Base-by-base conservation (phyloP, 75 land plant species). In the Cunninghamia lanceolata region DNA sequence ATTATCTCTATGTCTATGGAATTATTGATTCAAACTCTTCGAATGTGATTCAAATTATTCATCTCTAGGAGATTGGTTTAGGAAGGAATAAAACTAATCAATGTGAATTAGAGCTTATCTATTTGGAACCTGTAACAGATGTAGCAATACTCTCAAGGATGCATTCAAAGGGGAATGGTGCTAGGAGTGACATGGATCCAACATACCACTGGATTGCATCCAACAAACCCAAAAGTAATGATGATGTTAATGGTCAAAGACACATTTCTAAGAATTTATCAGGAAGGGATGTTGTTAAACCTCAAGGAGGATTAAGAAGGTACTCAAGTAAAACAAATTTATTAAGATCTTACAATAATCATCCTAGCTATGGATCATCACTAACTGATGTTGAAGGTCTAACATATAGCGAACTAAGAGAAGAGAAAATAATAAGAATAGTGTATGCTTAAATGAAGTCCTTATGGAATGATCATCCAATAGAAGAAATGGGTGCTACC, bases 381-480 rank as follows among this genome's bases (percentile, higher is more conserved):
- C 63, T 92, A 86, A 94, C 95, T 83, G 95, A 94, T 88, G 93
- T 92, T 87, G 95, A 94, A 54, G 86, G 86, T 38, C 85, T 42
- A 1, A 66, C 1, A 1, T 66, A 16, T 45, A 43, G 45, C 4
- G 45, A 43, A 2, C 4, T 2, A 4, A 4, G 45, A 43, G 45
- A 43, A 4, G 4, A 43, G 4, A 43, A 43, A 43, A 43, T 43
- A 43, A 43, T 43, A 43, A 43, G 45, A 43, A 43, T 4, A 43
- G 2, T 43, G 45, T 43, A 43, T 43, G 45, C 45, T 43, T 4
- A 43, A 43, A 43, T 43, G 45, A 43, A 78, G 85, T 52, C 70
- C 1, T 88, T 74, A 11, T 88, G 89, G 90, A 79, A 66, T 63
- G 94, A 95, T 25, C 92, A 91, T 70, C 94, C 96, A 14, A 84